Conservation (phyloP, 768 basidiomycete genomes). For the Termitomyces titanicus region DNA sequence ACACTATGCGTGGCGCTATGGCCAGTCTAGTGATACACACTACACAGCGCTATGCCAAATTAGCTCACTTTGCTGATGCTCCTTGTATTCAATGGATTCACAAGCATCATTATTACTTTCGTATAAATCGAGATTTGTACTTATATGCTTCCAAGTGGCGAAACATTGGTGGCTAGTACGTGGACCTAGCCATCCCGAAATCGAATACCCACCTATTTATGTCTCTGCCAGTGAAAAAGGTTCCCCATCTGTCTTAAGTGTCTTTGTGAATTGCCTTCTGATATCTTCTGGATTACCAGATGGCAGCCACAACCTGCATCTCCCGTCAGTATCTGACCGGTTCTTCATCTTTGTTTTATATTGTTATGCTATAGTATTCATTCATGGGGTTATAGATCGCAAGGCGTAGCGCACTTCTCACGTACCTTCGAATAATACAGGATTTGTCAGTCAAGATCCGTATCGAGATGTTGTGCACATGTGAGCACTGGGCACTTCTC, state of each 20-base stretch:
- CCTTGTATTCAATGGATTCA: too few species aligned
- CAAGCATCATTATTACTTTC: too few species aligned
- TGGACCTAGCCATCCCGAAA: not conserved
- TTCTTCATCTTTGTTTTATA: slow-evolving; percentile 20
- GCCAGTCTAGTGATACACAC: too few species aligned
- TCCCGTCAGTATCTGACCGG: slow-evolving; percentile 46
- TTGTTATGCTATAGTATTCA: slow-evolving; percentile 22
- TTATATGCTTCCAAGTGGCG: too few species aligned
- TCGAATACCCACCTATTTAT: slow-evolving; percentile 4
- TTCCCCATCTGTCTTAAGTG: not conserved
- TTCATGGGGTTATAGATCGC: slow-evolving; percentile 76
- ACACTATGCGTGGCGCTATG: too few species aligned
- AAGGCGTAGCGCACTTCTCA: slow-evolving; percentile 78
- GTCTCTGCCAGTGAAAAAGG: slow-evolving; percentile 30
- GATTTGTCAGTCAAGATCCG: slow-evolving; percentile 76
- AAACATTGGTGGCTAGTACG: slow-evolving; percentile 42
- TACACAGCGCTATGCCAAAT: too few species aligned
- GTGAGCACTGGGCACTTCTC: slow-evolving; percentile 20
- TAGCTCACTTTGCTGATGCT: too few species aligned
- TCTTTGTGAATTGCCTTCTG: not conserved
- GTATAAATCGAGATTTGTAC: too few species aligned
- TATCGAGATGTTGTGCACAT: slow-evolving; percentile 30
- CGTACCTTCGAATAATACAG: slow-evolving; percentile 71
- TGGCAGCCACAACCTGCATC: slow-evolving; percentile 13
- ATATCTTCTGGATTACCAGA: not conserved